Conservation (phyloP, 106 monocot genomes). For the Dioscorea dumetorum region DNA sequence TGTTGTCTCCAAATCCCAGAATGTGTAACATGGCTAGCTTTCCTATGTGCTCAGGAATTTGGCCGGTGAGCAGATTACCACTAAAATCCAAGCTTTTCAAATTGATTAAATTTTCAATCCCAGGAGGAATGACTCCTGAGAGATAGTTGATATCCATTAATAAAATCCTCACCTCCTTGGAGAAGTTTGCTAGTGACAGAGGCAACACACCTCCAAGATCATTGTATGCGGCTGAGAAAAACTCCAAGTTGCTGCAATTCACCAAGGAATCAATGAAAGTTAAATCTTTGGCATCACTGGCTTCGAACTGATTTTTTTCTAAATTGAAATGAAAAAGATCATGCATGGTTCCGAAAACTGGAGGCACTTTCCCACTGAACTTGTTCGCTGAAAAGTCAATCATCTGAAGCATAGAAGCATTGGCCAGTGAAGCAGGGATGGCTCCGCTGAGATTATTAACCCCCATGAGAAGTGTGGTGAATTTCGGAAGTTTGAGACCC, state of each 20-base stretch:
- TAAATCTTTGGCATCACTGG: not conserved
- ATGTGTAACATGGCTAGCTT: not conserved
- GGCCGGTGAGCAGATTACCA: not conserved
- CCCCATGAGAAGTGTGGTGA: not conserved
- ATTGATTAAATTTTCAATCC: not conserved
- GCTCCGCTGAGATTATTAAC: not conserved
- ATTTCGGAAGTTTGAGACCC: not conserved
- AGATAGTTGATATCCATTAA: not conserved
- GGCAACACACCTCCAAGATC: not conserved
- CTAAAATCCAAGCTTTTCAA: not conserved
- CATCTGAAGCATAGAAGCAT: not conserved
- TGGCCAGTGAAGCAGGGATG: not conserved
- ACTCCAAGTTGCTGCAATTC: not conserved
- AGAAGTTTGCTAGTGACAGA: not conserved
- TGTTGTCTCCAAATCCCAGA: slow-evolving; percentile 3
- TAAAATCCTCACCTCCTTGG: not conserved
- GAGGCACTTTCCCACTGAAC: not conserved
- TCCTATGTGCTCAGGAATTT: slow-evolving; percentile 7
- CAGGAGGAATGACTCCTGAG: not conserved
- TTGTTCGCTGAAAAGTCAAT: not conserved
- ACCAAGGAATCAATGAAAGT: not conserved
- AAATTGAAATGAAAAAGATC: not conserved
- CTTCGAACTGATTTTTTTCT: not conserved
- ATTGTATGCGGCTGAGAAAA: not conserved
- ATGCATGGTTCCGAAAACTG: not conserved